These are phyloP conservation scores for Wallacemonas sp. DNA, from an alignment of 208 protist species.

Conservation along the genomic window DNA sequence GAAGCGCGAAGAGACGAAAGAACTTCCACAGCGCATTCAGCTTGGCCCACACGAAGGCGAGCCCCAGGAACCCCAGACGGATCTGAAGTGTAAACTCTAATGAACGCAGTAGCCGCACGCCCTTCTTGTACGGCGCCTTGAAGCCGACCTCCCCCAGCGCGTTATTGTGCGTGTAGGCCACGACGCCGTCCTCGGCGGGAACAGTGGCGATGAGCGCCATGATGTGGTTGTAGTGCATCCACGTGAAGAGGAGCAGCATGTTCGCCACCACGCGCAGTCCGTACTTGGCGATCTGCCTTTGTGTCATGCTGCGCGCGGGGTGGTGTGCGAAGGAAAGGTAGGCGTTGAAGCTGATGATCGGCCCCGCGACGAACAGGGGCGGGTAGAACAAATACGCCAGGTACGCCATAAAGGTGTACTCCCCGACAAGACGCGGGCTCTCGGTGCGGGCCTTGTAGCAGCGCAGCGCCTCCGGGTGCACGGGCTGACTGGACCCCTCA, in stretches of 20 bases:
- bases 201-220: slow-evolving; percentile 30
- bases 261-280: slow-evolving; percentile 26
- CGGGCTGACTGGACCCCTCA: not conserved
- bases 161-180: slow-evolving; percentile 1
- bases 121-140: slow-evolving; percentile 5
- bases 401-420: slow-evolving; percentile 64
- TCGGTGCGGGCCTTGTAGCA: slow-evolving; percentile 58
- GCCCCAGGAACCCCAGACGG: slow-evolving; percentile 36
- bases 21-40: slow-evolving; percentile 92
- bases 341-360: slow-evolving; percentile 84
- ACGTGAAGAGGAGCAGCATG: slow-evolving; percentile 22
- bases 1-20: slow-evolving; percentile 75
- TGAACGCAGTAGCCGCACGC: not conserved
- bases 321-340: slow-evolving; percentile 74
- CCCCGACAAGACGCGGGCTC: slow-evolving; percentile 22
- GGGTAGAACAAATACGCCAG: slow-evolving; percentile 85
- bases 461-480: slow-evolving; percentile 12
- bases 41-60: slow-evolving; percentile 91
- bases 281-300: slow-evolving; percentile 24
- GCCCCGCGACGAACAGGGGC: slow-evolving; percentile 87
- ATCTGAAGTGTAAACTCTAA: not conserved
- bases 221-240: slow-evolving; percentile 64
- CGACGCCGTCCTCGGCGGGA: not conserved
- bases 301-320: slow-evolving; percentile 26
- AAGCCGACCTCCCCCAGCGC: not conserved